These are phyloP conservation scores for Calonectria crousiana DNA, from an alignment of 2,329 filamentous ascomycete genomes.

Conservation along the genomic window DNA sequence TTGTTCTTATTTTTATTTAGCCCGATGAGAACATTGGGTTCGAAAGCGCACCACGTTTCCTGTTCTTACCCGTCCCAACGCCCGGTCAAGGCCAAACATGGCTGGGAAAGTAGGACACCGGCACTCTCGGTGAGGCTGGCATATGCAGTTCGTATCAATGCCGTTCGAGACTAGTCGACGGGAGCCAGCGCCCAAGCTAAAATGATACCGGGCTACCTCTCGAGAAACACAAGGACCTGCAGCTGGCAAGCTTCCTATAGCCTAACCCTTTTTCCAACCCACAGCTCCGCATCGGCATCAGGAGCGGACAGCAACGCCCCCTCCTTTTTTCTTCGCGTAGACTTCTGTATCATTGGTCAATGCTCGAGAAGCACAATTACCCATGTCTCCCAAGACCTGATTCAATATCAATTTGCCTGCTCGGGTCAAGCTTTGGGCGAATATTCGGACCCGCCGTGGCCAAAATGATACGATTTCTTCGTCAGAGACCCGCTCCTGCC, in stretches of 20 bases:
- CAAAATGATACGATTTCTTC: constrained; percentile 28
- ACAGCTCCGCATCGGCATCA: constrained; percentile 31
- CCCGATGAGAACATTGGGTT: constrained; percentile 21
- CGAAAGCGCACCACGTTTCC: constrained; percentile 32
- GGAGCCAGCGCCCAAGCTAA: constrained; percentile 36
- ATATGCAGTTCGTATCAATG: constrained; percentile 31
- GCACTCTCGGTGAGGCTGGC: constrained; percentile 24
- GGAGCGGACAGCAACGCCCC: constrained; percentile 32
- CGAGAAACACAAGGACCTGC: constrained; percentile 41
- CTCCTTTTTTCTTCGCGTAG: constrained; percentile 45
- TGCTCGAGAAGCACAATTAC: constrained; percentile 35
- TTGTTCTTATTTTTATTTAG: constrained; percentile 32
- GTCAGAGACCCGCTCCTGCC: constrained; percentile 21
- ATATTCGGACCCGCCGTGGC: constrained; percentile 29
- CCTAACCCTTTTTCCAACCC: constrained; percentile 28
- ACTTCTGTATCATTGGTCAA: constrained; percentile 44
- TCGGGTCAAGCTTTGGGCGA: constrained; percentile 32
- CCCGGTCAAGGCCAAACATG: constrained; percentile 15
- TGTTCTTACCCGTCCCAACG: constrained; percentile 21
- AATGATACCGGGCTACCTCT: constrained; percentile 34
- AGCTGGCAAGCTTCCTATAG: constrained; percentile 33
- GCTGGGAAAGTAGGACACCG: constrained; percentile 25
- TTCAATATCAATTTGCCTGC: constrained; percentile 12
- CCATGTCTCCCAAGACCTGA: constrained; percentile 30
- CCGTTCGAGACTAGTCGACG: constrained; percentile 31